Conservation (phyloP, 257 asterid species). For the Linaria vulgaris region DNA sequence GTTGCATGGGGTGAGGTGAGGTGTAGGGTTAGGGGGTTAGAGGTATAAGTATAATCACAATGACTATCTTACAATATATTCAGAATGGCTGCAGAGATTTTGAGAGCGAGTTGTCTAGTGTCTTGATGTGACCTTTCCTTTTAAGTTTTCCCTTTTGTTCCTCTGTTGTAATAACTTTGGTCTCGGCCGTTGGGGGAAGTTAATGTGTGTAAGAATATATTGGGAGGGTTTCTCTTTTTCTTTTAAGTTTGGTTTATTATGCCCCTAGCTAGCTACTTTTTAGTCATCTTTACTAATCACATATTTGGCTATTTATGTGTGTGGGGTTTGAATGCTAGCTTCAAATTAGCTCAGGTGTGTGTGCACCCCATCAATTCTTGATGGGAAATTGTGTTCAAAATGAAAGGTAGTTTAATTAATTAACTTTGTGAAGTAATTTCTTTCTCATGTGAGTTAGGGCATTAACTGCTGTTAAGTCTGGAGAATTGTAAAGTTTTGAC, state of each 20-base stretch:
- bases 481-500: too few relatives aligned
- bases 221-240: too few relatives aligned
- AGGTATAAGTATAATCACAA: constrained; percentile 55
- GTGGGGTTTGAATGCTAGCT: constrained; percentile 22
- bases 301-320: constrained; percentile 35
- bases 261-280: constrained; percentile 12
- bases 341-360: constrained; percentile 17
- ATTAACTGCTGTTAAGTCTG: too few relatives aligned
- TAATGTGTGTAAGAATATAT: background rate
- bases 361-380: background rate
- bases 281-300: constrained; percentile 27
- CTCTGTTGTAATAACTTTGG: constrained; percentile 16
- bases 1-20: constrained; percentile 13
- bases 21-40: constrained; percentile 18
- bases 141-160: constrained; percentile 19
- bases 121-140: constrained; percentile 77
- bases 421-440: too few relatives aligned
- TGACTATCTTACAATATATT: constrained; percentile 50
- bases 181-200: constrained; percentile 4
- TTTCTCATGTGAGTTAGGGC: too few relatives aligned
- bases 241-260: constrained; percentile 29
- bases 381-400: background rate
- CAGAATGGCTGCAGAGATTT: constrained; percentile 57
- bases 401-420: background rate
- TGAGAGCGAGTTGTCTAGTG: constrained; percentile 85